Evolutionary conservation across 305 asterid species (phyloP), one percentile per base, ranked within the genome.

Genomic region (Ajuga reptans): DNA sequence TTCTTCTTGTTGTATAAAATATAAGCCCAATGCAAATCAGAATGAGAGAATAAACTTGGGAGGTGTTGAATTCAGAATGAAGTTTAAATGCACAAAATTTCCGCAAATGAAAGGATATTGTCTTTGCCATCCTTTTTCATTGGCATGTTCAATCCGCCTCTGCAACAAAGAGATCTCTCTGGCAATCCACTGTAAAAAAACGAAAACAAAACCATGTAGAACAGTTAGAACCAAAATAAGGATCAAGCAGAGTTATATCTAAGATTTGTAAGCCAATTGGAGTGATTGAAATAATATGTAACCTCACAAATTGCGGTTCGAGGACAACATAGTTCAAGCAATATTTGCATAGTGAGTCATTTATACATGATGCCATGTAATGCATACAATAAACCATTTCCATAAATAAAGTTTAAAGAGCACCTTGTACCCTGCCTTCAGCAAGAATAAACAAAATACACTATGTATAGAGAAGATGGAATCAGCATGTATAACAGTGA

Each of bases 41-140:
- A 63, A 65, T n/a, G 18, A 49, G 57, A 51, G 41, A 14, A 34
- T 34, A 16, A 52, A 39, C 42, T 10, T 12, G 14, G 46, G 49
- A 31, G 58, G 18, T 47, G 58, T 34, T 3, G 31, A 60, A 24
- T 37, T 12, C 73, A 68, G 68, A 64, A 37, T 39, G 53, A 64
- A 18, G 21, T 50, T 17, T 55, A n/a, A 61, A 37, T 31, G 15
- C 33, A 46, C 17, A 17, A 72, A 14, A 63, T 65, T 34, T 43
- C 69, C 70, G 69, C 61, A 78, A 72, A 66, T 65, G 18, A 77
- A 88, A 92, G 97, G 97, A 92, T 92, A 92, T 92, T 90, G 92
- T 86, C 70, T 90, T 50, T 92, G 91, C 92, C 97, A 78, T 71
- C 98, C 98, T 74, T 90, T 92, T 68, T 92, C 98, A 76, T 87